Evolutionary conservation across 1,139 yeast species (phyloP), one percentile per base, ranked within the genome.

Genomic region (Yamadazyma kanchanaburiensis): DNA sequence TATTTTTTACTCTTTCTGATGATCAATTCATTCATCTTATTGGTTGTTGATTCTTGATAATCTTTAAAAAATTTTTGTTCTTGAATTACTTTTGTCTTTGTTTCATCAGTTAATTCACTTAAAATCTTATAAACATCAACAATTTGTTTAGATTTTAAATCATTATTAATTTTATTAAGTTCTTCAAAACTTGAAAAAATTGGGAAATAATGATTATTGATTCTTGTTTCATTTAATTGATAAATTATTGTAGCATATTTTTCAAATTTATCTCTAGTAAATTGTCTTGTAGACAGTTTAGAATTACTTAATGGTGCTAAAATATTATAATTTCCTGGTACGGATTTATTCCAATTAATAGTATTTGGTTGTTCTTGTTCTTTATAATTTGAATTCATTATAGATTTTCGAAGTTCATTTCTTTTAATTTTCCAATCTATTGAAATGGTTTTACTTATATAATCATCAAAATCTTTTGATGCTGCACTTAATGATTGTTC

Each of bases 351-450:
- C 72, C 72, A 66, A 6, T 52, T 39, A 31, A 63, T 48, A 6
- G 44, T 21, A 12, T 28, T 31, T 6, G 37, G 21, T 3, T 45
- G 30, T n/a, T 43, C 40, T 11, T 39, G 27, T 6, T 25, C 11
- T 3, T 22, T 21, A 10, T n/a, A 33, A 13, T 16, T 43, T 27
- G 12, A 43, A 13, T 37, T 37, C 23, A 39, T 88, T 44, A 85
- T 74, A 14, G 80, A 75, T 42, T 77, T 77, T 51, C 85, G 74
- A 31, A 87, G 71, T 43, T 80, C 84, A 37, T 77, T 79, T 45
- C 86, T 78, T 43, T 88, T 75, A 30, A 74, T 74, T 38, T 78
- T 77, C 96, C 97, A 91, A 54, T 88, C 96, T 31, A 84, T 66
- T 2, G 83, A 67, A 21, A 91, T 71, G 46, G 81, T 86, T 34